These are phyloP conservation scores for Picea sitchensis DNA, from an alignment of 75 land plant species.

Conservation along the genomic window DNA sequence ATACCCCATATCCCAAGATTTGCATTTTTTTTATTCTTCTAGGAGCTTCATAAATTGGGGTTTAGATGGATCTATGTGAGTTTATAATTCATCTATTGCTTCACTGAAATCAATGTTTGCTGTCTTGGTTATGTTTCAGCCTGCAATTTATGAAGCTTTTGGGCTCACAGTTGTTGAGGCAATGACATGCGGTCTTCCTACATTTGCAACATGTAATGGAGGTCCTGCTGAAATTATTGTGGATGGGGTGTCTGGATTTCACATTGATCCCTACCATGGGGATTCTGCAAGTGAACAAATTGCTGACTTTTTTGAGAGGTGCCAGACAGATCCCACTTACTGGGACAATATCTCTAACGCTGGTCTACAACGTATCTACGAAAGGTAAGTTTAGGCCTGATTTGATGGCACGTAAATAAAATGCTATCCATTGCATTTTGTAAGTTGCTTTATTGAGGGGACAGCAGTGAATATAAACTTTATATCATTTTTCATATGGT, in stretches of 20 bases:
- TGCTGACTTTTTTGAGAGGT: slow-evolving; percentile 51
- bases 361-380: slow-evolving; percentile 40
- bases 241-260: slow-evolving; percentile 59
- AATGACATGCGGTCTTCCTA: slow-evolving; percentile 68
- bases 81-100: neutral
- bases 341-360: slow-evolving; percentile 48
- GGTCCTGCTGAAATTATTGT: slow-evolving; percentile 73
- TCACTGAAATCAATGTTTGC: too few relatives aligned
- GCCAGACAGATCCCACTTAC: slow-evolving; percentile 23
- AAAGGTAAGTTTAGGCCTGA: slow-evolving; percentile 24
- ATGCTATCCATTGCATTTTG: neutral
- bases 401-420: too few relatives aligned
- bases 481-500: neutral
- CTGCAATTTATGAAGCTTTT: slow-evolving; percentile 63
- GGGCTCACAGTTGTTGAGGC: slow-evolving; percentile 65
- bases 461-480: neutral
- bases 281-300: slow-evolving; percentile 29
- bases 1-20: too few relatives aligned
- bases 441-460: neutral
- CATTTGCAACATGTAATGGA: slow-evolving; percentile 58
- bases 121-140: slow-evolving; percentile 25
- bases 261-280: slow-evolving; percentile 56
- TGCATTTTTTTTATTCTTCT: too few relatives aligned
- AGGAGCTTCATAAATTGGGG: neutral
- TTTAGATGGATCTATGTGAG: neutral